phyloP scores from a whole-genome alignment of 352 stramenopile species.

The Globisporangium irregulare region DNA sequence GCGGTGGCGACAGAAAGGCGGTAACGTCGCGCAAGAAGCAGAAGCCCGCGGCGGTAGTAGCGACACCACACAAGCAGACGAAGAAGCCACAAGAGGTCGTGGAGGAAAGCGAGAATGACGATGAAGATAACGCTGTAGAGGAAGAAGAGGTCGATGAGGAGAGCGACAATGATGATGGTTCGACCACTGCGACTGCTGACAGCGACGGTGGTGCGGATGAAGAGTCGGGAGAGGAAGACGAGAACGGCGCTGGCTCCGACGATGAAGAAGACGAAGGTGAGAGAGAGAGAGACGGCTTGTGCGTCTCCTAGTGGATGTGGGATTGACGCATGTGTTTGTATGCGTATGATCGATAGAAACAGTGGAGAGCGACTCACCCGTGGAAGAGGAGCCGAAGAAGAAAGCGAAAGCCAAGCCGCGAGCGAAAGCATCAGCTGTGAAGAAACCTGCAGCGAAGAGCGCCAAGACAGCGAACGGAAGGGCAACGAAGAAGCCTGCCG shows the following conservation, averaged over 20 bases:
- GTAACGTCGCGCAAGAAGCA: slow-evolving; percentile 18
- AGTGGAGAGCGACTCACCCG: slow-evolving; percentile 6
- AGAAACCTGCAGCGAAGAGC: slow-evolving; percentile 4
- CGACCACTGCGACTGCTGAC: background rate
- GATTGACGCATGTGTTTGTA: background rate
- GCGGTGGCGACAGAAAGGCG: background rate
- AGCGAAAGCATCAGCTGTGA: slow-evolving; percentile 18
- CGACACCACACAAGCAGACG: background rate
- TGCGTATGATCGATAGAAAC: background rate
- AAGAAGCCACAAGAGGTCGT: slow-evolving; percentile 9
- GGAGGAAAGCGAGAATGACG: background rate
- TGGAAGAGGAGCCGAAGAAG: slow-evolving; percentile 11
- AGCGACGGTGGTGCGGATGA: background rate
- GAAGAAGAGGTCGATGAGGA: background rate
- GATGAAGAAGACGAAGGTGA: background rate
- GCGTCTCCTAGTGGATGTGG: background rate
- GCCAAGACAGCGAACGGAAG: background rate
- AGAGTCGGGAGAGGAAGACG: background rate
- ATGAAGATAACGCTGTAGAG: background rate
- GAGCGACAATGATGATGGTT: background rate
- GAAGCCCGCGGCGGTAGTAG: slow-evolving; percentile 5
- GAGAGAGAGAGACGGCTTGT: background rate
- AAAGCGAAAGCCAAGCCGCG: slow-evolving; percentile 19
- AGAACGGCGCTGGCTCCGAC: background rate
- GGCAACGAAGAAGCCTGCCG: slow-evolving; percentile 1